Conservation (phyloP, 176 grass and related monocot genomes). For the Oryza nivara region DNA sequence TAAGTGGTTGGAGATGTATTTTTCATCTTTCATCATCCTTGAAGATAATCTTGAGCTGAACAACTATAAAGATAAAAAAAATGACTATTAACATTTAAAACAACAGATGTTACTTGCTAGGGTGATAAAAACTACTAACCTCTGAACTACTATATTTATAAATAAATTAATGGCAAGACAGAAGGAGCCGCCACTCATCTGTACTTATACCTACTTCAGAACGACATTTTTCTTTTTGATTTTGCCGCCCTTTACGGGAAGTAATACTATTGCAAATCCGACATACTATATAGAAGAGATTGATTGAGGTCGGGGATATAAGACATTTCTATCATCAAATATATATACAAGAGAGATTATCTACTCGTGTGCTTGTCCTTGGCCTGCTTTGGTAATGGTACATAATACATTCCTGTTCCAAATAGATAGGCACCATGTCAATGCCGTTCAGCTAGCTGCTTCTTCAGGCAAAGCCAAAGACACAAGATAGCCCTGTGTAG, state of each 20-base stretch:
- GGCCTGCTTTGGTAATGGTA: not conserved
- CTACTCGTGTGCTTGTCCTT: not conserved
- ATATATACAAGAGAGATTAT: too few relatives aligned
- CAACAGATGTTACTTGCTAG: not conserved
- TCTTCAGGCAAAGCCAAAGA: conserved; percentile 14
- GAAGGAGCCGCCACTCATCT: too few relatives aligned
- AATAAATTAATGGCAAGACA: too few relatives aligned
- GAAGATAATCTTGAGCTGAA: not conserved
- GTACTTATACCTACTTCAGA: too few relatives aligned
- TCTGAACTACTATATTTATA: too few relatives aligned
- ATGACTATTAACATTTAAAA: not conserved
- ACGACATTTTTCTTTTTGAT: not conserved
- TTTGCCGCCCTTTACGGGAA: not conserved
- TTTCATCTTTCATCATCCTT: too few relatives aligned
- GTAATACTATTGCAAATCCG: not conserved
- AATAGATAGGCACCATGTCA: not conserved
- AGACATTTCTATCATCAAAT: too few relatives aligned
- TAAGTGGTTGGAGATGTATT: too few relatives aligned
- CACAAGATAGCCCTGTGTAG: not conserved
- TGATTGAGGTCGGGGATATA: too few relatives aligned
- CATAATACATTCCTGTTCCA: not conserved
- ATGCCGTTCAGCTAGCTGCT: conserved; percentile 11
- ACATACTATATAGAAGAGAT: too few relatives aligned
- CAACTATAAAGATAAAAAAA: not conserved
- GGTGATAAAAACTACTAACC: too few relatives aligned